A percentile compares a stretch with the other conserved stretches of the same genome.
These are phyloP conservation scores for Arabidopsis suecica DNA, from an alignment of 345 rosid species.

Conservation along the genomic window DNA sequence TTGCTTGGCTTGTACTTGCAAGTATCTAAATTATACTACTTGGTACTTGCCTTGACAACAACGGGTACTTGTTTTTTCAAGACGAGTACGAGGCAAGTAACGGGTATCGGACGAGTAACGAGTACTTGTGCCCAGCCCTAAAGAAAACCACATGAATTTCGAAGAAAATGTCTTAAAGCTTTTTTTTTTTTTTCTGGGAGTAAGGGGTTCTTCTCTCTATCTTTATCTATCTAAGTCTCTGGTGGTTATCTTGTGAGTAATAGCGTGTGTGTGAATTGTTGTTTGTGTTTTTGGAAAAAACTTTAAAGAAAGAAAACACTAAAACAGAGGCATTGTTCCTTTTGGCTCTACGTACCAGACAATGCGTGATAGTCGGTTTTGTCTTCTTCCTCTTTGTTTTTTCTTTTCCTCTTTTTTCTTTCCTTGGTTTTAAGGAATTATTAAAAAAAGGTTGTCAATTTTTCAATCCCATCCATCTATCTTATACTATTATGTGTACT, in stretches of 20 bases:
- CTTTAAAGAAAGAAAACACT: conserved; percentile 18
- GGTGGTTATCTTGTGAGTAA: conserved; percentile 33
- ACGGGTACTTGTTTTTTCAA: too few relatives aligned
- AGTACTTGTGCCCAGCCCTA: too few relatives aligned
- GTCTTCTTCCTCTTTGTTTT: conserved; percentile 60
- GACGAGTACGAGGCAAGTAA: too few relatives aligned
- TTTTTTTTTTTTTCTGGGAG: not conserved
- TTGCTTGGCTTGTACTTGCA: too few relatives aligned
- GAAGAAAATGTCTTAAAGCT: conserved; percentile 27
- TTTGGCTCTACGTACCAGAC: conserved; percentile 58
- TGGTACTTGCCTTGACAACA: too few relatives aligned
- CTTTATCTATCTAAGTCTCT: conserved; percentile 20
- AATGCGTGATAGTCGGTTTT: conserved; percentile 60
- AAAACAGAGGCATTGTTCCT: conserved; percentile 45
- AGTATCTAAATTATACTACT: too few relatives aligned
- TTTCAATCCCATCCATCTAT: not conserved
- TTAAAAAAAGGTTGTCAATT: not conserved
- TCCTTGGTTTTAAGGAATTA: conserved; percentile 18
- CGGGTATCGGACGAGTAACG: too few relatives aligned
- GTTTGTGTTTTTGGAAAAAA: conserved; percentile 26
- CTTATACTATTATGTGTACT: too few relatives aligned
- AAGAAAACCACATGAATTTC: not conserved
- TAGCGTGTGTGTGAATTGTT: conserved; percentile 26
- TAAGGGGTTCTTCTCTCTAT: conserved; percentile 6
- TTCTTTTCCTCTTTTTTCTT: conserved; percentile 37